phyloP scores from a whole-genome alignment of 441 rosid species.

The Hura crepitans region DNA sequence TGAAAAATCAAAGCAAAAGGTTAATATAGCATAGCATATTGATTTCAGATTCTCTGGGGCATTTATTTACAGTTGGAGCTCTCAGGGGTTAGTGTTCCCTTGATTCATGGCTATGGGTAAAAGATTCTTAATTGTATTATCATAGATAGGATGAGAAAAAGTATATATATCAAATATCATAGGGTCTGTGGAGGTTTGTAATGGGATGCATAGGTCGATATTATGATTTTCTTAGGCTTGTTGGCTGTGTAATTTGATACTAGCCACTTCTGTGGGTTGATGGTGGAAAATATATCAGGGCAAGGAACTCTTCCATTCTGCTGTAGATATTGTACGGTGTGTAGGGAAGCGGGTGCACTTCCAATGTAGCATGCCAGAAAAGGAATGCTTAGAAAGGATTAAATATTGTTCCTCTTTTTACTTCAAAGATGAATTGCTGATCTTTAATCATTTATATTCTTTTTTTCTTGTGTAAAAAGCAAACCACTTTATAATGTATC shows the following conservation, averaged over 20 bases:
- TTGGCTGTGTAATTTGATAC: background rate
- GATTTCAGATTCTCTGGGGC: background rate
- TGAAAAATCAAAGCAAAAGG: background rate
- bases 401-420: background rate
- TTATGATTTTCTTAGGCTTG: slow-evolving; percentile 17
- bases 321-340: slow-evolving; percentile 2
- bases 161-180: background rate
- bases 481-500: background rate
- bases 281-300: background rate
- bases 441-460: background rate
- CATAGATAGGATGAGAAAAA: background rate
- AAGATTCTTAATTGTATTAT: background rate
- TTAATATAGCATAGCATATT: background rate
- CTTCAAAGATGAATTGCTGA: background rate
- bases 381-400: no score
- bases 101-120: background rate
- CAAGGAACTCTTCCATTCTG: background rate
- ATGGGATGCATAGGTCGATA: background rate
- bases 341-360: slow-evolving; percentile 4
- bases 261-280: slow-evolving; percentile 7
- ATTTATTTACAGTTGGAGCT: background rate
- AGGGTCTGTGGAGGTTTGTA: background rate
- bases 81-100: background rate
- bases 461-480: background rate
- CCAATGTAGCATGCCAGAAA: background rate